Conservation (phyloP, 352 stramenopile species). For the Globisporangium iwayamae region DNA sequence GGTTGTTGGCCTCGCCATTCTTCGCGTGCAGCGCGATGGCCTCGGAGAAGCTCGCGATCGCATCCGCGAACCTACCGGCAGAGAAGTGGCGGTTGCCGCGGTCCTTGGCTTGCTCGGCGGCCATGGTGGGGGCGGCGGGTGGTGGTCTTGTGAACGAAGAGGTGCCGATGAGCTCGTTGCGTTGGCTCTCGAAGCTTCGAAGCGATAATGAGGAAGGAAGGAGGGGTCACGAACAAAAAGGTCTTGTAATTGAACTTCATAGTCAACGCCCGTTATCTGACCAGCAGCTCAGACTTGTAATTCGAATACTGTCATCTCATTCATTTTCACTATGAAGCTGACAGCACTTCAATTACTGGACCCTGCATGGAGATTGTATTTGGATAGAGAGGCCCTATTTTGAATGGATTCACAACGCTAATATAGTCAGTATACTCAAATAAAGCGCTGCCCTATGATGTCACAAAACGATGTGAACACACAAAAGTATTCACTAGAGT, state of each 20-base stretch:
- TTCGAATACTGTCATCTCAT: no score
- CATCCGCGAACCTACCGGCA: conserved; percentile 62
- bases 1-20: conserved; percentile 28
- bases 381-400: no score
- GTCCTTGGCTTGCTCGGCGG: conserved; percentile 85
- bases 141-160: neutral
- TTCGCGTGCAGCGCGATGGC: conserved; percentile 59
- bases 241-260: neutral
- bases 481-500: neutral
- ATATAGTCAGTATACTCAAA: no score
- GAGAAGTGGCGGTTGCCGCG: conserved; percentile 81
- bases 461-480: neutral
- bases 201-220: neutral
- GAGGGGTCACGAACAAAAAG: no score
- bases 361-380: no score
- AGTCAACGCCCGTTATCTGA: neutral
- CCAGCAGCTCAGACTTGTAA: no score
- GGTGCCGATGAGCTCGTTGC: neutral
- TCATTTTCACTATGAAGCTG: no score
- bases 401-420: no score
- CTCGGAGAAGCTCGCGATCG: conserved; percentile 71
- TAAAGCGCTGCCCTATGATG: no score
- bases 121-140: conserved; percentile 31
- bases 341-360: no score
- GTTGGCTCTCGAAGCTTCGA: conserved; percentile 15